These are phyloP conservation scores for Botrytis galanthina DNA, from an alignment of 2,329 filamentous ascomycete genomes.

Conservation along the genomic window DNA sequence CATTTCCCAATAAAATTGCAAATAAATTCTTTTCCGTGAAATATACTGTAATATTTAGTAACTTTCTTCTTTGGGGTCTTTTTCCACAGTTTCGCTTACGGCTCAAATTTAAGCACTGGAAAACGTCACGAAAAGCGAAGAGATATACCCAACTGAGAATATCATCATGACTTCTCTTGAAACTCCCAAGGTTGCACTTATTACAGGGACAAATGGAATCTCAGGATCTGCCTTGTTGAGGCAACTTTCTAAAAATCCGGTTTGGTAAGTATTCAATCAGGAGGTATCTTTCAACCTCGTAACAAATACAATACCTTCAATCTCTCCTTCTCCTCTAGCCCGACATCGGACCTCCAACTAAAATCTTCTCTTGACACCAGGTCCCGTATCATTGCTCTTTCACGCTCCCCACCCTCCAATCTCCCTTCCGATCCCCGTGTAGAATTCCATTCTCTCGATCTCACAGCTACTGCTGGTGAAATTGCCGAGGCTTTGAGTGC, in stretches of 20 bases:
- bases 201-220: constrained; percentile 15
- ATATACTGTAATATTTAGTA: background rate
- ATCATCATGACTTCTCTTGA: background rate
- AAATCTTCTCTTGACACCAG: background rate
- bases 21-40: background rate
- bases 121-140: background rate
- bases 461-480: background rate
- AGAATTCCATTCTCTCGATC: background rate
- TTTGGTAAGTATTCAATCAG: background rate
- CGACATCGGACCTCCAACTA: background rate
- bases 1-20: background rate
- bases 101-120: background rate
- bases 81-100: background rate
- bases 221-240: constrained; percentile 9
- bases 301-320: background rate
- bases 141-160: background rate
- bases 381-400: constrained; percentile 5
- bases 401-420: background rate
- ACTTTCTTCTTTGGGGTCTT: background rate
- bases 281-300: background rate
- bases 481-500: background rate
- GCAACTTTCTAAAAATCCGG: background rate
- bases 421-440: background rate
- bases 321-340: background rate
- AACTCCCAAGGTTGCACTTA: constrained; percentile 8